phyloP scores from a whole-genome alignment of 129 eudicot genomes.

The Helichrysum umbraculigerum region DNA sequence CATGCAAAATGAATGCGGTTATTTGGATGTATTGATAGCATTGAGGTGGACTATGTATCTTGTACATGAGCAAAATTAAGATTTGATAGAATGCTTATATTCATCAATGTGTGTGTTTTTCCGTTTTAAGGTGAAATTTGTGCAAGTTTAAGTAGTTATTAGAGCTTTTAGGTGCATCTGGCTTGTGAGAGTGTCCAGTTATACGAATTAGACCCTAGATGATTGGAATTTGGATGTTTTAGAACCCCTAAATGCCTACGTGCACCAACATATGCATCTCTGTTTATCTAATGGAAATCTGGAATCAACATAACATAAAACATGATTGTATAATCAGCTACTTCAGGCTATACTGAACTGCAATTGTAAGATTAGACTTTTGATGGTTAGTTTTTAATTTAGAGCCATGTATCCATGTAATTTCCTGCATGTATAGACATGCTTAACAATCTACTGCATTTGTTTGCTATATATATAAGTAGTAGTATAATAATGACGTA shows the following conservation, averaged over 20 bases:
- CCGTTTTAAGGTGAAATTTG: not conserved
- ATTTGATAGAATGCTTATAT: not conserved
- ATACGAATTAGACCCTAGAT: conserved; percentile 11
- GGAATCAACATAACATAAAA: conserved; percentile 1
- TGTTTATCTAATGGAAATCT: conserved; percentile 1
- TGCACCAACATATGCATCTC: not conserved
- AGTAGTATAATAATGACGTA: not conserved
- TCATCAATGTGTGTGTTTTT: conserved; percentile 7
- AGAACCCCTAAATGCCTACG: not conserved
- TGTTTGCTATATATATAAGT: not conserved
- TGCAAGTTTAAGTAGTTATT: not conserved
- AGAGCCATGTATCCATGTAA: conserved; percentile 18
- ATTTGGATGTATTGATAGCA: not conserved
- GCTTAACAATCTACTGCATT: not conserved
- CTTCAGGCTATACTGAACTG: not conserved
- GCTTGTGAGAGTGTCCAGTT: not conserved
- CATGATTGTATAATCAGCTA: conserved; percentile 9
- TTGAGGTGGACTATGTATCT: not conserved
- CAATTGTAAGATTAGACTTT: conserved; percentile 1
- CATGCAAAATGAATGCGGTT: not conserved
- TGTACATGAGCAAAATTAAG: not conserved
- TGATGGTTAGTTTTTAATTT: conserved; percentile 4
- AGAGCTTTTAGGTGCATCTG: conserved; percentile 23
- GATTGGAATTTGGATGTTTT: conserved; percentile 11
- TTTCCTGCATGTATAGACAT: conserved; percentile 2